Evolutionary conservation across 139 green algal genomes (phyloP).

Genomic region (Medakamo hakoo): DNA sequence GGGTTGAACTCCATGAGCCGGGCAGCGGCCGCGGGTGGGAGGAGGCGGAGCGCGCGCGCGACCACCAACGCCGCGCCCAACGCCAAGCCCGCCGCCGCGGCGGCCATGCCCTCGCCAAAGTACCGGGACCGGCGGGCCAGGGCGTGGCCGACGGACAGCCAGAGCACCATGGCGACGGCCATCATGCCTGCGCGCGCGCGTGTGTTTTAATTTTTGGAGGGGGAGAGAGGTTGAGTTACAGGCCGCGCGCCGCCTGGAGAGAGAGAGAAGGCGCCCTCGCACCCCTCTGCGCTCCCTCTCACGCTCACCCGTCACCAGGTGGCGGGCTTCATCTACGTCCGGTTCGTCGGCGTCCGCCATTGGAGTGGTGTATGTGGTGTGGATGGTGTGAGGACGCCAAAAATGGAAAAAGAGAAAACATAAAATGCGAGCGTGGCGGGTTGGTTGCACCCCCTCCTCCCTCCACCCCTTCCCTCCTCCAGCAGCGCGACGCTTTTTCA

Average conservation of each 20-base stretch:
- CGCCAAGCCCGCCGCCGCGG: background rate
- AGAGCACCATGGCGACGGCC: background rate
- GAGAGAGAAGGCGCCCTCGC: background rate
- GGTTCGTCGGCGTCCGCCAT: too few species aligned
- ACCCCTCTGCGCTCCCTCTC: background rate
- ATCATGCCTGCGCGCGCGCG: background rate
- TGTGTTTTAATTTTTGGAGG: background rate
- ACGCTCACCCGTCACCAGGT: background rate
- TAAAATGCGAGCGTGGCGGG: too few species aligned
- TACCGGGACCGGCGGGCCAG: background rate
- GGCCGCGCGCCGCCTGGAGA: too few species aligned
- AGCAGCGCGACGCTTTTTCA: too few species aligned
- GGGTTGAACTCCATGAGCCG: slow-evolving; percentile 30
- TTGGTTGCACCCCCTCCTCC: too few species aligned
- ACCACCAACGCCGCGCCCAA: background rate
- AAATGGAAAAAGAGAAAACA: too few species aligned
- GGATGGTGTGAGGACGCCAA: too few species aligned
- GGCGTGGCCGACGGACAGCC: background rate
- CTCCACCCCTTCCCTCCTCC: too few species aligned
- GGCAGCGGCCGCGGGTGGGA: background rate
- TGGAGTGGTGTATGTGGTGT: too few species aligned
- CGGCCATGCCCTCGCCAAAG: background rate
- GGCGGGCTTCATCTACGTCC: too few species aligned
- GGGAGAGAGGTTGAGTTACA: background rate
- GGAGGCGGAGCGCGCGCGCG: background rate